These are phyloP conservation scores for Plasmopara viticola DNA, from an alignment of 352 stramenopile genomes.

Conservation along the genomic window DNA sequence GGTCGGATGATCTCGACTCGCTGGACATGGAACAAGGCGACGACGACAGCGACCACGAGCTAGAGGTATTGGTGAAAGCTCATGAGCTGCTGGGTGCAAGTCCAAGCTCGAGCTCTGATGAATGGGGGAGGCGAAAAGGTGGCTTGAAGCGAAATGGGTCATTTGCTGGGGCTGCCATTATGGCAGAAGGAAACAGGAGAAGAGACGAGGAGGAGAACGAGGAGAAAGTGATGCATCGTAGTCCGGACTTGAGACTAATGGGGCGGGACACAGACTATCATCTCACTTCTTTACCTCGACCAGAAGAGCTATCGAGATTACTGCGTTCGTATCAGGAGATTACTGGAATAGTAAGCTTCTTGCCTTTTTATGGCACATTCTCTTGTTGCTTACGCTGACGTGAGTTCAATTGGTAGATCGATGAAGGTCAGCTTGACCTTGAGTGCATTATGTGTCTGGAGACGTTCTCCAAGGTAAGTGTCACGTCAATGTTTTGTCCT, in stretches of 20 bases:
- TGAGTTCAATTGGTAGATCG: conserved; percentile 26
- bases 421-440: conserved; percentile 56
- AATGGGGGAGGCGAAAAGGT: conserved; percentile 8
- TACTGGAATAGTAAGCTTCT: conserved; percentile 41
- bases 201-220: conserved; percentile 21
- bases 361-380: neutral
- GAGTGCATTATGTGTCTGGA: conserved; percentile 88
- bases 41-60: conserved; percentile 20
- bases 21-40: conserved; percentile 29
- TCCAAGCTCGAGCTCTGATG: conserved; percentile 6
- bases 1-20: conserved; percentile 42
- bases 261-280: conserved; percentile 28
- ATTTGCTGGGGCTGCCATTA: conserved; percentile 2
- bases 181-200: conserved; percentile 8
- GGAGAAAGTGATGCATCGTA: conserved; percentile 19
- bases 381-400: conserved; percentile 6
- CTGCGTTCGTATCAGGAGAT: conserved; percentile 63
- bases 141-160: conserved; percentile 16
- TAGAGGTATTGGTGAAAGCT: conserved; percentile 24
- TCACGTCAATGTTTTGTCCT: neutral
- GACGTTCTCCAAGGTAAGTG: conserved; percentile 43
- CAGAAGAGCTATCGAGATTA: conserved; percentile 28
- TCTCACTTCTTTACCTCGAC: conserved; percentile 14
- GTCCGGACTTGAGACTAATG: conserved; percentile 21
- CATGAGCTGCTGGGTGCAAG: conserved; percentile 39